Percentiles rank a stretch among this genome's conserved stretches.
phyloP scores from a whole-genome alignment of 768 basidiomycete genomes.

The Clitopilus passeckerianus region DNA sequence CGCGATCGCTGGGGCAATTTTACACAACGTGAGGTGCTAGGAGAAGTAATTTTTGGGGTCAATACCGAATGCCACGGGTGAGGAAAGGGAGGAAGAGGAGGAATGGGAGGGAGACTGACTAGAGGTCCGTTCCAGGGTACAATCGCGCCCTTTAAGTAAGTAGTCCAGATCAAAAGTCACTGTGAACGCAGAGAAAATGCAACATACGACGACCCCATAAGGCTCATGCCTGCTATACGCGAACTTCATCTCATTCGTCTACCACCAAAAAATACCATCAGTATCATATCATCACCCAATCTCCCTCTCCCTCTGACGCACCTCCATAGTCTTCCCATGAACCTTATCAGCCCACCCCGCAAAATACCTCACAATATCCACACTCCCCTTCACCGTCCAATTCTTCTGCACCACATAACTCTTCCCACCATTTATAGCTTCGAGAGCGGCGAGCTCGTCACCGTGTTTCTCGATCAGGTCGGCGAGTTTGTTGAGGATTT shows the following conservation, averaged over 20 bases:
- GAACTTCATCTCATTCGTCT: constrained; percentile 21
- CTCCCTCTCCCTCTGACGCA: too few relatives aligned
- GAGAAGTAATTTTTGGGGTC: constrained; percentile 6
- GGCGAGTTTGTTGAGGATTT: constrained; percentile 21
- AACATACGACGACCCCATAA: constrained; percentile 35
- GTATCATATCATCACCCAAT: too few relatives aligned
- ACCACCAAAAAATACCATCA: too few relatives aligned
- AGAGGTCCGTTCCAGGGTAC: constrained; percentile 50
- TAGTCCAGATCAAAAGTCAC: neutral
- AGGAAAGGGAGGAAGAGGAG: too few relatives aligned
- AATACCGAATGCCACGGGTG: neutral
- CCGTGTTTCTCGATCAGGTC: constrained; percentile 18
- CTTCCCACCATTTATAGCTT: constrained; percentile 14
- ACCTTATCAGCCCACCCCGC: constrained; percentile 91
- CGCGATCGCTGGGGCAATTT: constrained; percentile 22
- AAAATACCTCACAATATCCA: constrained; percentile 66
- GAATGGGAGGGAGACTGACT: constrained; percentile 1
- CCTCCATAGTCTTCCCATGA: constrained; percentile 70
- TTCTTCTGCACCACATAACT: constrained; percentile 4
- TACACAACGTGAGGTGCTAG: constrained; percentile 10
- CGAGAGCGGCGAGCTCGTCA: constrained; percentile 20
- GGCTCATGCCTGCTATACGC: constrained; percentile 43
- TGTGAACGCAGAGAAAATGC: neutral
- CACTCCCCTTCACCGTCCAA: neutral
- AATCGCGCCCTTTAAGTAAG: constrained; percentile 30